Evolutionary conservation across 176 grass and related monocot genomes (phyloP).

Genomic region (Pontederia paniculata): DNA sequence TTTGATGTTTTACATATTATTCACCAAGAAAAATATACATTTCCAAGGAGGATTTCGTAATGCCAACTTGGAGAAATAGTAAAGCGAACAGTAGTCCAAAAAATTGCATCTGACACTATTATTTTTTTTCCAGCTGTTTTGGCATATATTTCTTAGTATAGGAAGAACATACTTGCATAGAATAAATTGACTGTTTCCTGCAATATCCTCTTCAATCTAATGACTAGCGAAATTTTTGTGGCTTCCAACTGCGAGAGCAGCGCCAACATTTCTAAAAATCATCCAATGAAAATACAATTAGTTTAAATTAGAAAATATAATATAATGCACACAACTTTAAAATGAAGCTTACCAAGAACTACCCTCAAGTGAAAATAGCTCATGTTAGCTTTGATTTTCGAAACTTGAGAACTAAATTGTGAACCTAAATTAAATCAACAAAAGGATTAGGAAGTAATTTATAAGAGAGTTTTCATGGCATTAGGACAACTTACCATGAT

Average conservation of each 20-base stretch:
- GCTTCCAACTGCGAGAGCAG: constrained; percentile 35
- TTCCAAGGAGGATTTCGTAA: too few species aligned
- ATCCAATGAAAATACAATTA: not conserved
- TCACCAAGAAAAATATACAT: too few species aligned
- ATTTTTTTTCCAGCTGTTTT: too few species aligned
- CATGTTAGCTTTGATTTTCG: constrained; percentile 37
- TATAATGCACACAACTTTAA: not conserved
- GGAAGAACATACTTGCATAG: not conserved
- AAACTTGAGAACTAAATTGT: constrained; percentile 23
- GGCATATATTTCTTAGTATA: too few species aligned
- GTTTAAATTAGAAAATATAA: not conserved
- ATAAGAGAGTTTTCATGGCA: not conserved
- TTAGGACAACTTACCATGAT: constrained; percentile 22
- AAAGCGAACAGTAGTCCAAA: too few species aligned
- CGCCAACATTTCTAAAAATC: constrained; percentile 32
- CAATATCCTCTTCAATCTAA: constrained; percentile 29
- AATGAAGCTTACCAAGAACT: constrained; percentile 43
- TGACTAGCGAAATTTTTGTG: constrained; percentile 18
- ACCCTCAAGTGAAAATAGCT: constrained; percentile 49
- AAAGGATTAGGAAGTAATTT: not conserved
- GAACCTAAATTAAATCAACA: constrained; percentile 23
- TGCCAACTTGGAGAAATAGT: too few species aligned
- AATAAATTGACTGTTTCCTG: constrained; percentile 22
- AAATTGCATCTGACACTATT: too few species aligned
- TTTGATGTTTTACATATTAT: too few species aligned